Base-by-base conservation (phyloP, 805 yeast species). In the Priceomyces melissophilus region DNA sequence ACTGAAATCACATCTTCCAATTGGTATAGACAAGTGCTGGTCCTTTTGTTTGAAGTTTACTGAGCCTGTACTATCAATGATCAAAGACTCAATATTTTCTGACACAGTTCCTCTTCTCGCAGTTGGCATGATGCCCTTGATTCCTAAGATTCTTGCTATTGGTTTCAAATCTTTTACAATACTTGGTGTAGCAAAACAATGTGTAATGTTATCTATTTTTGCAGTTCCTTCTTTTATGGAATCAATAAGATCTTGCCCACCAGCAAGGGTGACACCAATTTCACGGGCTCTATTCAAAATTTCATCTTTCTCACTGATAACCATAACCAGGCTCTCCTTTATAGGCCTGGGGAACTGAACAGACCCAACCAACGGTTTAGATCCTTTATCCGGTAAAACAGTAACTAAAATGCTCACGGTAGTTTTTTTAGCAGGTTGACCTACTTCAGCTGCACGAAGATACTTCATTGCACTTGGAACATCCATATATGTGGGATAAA, bases 371-470 rank as follows among this genome's bases (percentile, higher is more conserved):
- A 90, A 63, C 17, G 87, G 85, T 28, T 82, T 79, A 15, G 85
- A 81, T 50, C 96, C 96, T 56, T 78, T 81, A 44, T 84, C 91
- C 14, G 83, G 79, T 25, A 89, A 71, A 12, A 78, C 68, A 12
- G 87, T 74, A 39, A 83, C 78, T 40, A 86, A 62, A 12, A 85
- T 70, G 23, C 63, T 48, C 31, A 91, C 70, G 16, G 90, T 82
- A 15, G 91, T 81, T 51, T 81, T 80, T n/a, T 75, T 65, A 3
- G 74, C 67, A 2, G 91, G 79, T 55, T 85, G 79, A 4, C 99
- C 98, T 4, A 89, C 95, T 61, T 89, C 96, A 4, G 89, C 79
- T 0, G 98, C 96, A 47, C 96, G 74, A 42, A 91, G 58, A 55
- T 81, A 89, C 52, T 85, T 75, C 60, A 88, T 61, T 1, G 97